Evolutionary conservation across 2,329 filamentous ascomycete genomes (phyloP).

Genomic region (Trichoderma oligosporum): DNA sequence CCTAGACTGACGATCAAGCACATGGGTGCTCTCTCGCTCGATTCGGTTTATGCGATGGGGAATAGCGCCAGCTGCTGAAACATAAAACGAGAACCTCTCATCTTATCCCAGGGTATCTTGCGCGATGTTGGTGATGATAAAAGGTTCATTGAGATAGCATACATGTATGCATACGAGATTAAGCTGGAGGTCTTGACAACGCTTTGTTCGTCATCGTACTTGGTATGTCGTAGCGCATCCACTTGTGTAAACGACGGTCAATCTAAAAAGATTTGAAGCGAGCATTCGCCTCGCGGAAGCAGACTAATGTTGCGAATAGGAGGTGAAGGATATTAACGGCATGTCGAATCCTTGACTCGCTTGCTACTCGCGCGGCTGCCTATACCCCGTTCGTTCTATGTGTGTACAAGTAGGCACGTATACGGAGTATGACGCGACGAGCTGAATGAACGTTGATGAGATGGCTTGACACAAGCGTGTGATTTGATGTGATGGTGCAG

Average conservation of each 20-base stretch:
- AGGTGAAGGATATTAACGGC: slow-evolving; percentile 13
- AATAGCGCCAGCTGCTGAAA: neutral
- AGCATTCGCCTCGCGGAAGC: slow-evolving; percentile 8
- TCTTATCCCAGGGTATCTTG: too few relatives aligned
- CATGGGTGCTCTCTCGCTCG: neutral
- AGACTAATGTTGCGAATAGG: neutral
- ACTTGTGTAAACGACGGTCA: neutral
- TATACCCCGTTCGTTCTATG: neutral
- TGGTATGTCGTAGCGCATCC: neutral
- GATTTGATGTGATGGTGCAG: slow-evolving; percentile 14
- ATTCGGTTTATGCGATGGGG: slow-evolving; percentile 7
- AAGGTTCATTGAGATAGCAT: neutral
- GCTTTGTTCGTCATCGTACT: neutral
- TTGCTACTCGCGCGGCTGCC: neutral
- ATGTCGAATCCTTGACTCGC: neutral
- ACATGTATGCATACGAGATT: slow-evolving; percentile 1
- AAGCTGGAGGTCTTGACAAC: neutral
- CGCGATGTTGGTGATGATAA: too few relatives aligned
- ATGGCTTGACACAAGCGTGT: slow-evolving; percentile 10
- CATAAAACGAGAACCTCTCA: neutral
- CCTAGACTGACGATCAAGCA: slow-evolving; percentile 8
- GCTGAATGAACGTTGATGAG: slow-evolving; percentile 14
- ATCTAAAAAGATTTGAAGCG: neutral
- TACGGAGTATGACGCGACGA: slow-evolving; percentile 7
- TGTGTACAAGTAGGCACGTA: neutral